Conservation (phyloP, 345 rosid species). For the Luvunga scandens region DNA sequence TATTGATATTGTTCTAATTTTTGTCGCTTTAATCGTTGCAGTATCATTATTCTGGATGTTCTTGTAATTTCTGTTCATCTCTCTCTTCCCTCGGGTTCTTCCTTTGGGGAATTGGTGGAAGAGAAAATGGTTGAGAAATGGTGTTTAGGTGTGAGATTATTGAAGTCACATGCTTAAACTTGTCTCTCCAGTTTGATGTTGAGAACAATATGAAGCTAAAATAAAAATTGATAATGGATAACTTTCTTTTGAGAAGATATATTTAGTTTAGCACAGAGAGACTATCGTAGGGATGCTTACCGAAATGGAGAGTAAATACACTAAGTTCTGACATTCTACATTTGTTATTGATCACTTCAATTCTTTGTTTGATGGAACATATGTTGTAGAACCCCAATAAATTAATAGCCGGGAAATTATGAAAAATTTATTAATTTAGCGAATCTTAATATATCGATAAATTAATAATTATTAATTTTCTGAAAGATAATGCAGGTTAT, state of each 20-base stretch:
- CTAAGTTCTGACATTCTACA: background rate
- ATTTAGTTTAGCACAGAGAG: background rate
- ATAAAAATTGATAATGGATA: background rate
- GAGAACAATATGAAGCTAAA: background rate
- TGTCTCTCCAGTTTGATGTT: background rate
- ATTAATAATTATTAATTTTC: too few species aligned
- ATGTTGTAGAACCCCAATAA: too few species aligned
- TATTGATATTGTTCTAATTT: background rate
- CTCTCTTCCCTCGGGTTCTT: background rate
- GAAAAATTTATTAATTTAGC: too few species aligned
- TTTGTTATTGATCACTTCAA: background rate
- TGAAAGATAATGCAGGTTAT: too few species aligned
- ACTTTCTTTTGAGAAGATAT: background rate
- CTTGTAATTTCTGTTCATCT: background rate
- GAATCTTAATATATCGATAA: too few species aligned
- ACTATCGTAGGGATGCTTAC: background rate
- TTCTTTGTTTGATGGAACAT: background rate
- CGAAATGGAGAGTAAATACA: background rate
- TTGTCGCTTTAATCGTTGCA: background rate
- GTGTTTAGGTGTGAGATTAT: background rate
- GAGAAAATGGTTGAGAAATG: background rate
- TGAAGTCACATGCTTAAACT: background rate
- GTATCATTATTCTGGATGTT: background rate
- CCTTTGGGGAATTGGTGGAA: background rate
- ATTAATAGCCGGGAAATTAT: too few species aligned